Base-by-base conservation (phyloP, 768 basidiomycete genomes). In the Royoungia palumana region DNA sequence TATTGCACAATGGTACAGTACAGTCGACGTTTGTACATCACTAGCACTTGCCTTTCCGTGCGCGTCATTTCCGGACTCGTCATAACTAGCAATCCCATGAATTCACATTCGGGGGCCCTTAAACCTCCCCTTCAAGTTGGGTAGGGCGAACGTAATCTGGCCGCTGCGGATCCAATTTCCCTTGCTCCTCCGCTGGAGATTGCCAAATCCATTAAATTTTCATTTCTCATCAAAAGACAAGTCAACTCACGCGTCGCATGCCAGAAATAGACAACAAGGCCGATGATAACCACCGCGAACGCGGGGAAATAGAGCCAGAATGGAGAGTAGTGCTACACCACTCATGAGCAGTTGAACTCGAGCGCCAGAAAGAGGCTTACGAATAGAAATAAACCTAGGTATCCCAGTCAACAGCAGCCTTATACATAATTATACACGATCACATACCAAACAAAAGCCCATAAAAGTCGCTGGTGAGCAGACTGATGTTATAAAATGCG, bases 271-370 rank as follows among this genome's bases (percentile, higher is more conserved):
- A 84, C 77, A 59, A 94, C 71, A 5, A 94, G 76, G 4, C 91
- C 91, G 12, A 71, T 28, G 37, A 93, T 64, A 51, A 91, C 81
- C 13, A 92, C 73, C 1, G 68, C 75, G 59, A 87, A 94, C 0
- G 91, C 78, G 51, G 84, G 71, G 69, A 94, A 94, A 74, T 94
- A 93, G 14, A 94, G 76, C 89, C 90, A 94, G 73, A 80, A 93
- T 4, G 91, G 91, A 37, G 71, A 66, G 71, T 80, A 92, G 56
- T 90, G 85, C 89, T 92, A 54, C 45, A 49, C 32, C 41, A 35
- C 21, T 28, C 37, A 22, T 53, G n/a, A 62, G 45, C 28, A 20
- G 41, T n/a, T 25, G 28, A 11, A 19, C 4, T 22, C 11, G 34
- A 16, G 8, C 41, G 27, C 38, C 24, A n/a, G 10, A 38, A 24